Base-by-base conservation (phyloP, 768 basidiomycete genomes). In the Tephrocybe rancida region DNA sequence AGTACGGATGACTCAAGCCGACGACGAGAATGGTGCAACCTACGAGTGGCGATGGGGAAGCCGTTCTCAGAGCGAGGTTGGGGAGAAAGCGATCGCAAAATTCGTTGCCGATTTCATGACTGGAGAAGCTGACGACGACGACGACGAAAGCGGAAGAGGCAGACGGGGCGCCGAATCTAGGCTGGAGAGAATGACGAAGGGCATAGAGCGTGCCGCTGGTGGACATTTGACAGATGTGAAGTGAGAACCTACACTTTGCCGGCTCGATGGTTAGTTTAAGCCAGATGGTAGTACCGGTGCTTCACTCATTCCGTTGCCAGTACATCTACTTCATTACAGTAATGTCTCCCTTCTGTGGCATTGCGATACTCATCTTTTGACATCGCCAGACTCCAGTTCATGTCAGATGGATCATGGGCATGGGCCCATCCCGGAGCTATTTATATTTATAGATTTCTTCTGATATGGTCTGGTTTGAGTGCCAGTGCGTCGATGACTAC, bases 31-130 rank as follows among this genome's bases (percentile, higher is more conserved):
- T 6, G 79, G 74, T 14, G 68, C 70, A 13, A 69, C 72, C 14
- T 82, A 76, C 55, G 90, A 93, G 63, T 93, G 91, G 92, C 81
- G 84, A 16, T 98, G 95, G 95, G 95, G 94, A 3, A 73, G 79
- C 24, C 79, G 91, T 25, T 86, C 93, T 1, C 81, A 87, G 34
- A 82, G 82, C 27, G 95, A 98, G 69, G 82, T 97, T 3, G 88
- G 91, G 1, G 95, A 98, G 69, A 70, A 77, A 54, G 85, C 77
- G 11, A 73, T 95, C 8, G 90, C 85, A 1, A 72, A 71, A 50
- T 96, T 96, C 62, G 77, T 96, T 1, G 85, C 85, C 1, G 85
- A 90, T 61, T 90, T 95, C 61, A 92, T 93, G 88, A 77, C 82
- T 32, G 79, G 62, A 18, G 68, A 71, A 38, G 67, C 56, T 1